A percentile compares a stretch with the other conserved stretches of the same genome.
phyloP scores from a whole-genome alignment of 305 asterid genomes.

The Fraxinus floribunda region DNA sequence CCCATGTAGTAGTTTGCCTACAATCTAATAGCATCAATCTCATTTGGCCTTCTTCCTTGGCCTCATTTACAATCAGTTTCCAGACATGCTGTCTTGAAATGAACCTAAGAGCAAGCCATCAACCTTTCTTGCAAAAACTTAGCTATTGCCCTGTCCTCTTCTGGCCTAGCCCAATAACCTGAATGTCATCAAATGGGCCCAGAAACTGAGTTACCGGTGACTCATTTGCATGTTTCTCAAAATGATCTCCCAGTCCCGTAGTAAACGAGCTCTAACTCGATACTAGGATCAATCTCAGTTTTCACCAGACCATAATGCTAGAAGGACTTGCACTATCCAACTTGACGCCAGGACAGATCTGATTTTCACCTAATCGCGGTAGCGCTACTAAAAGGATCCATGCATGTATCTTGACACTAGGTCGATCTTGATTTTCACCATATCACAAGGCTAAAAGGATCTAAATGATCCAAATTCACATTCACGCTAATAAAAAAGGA shows the following conservation, averaged over 20 bases:
- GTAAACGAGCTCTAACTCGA: background rate
- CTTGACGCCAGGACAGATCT: background rate
- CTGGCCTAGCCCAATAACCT: background rate
- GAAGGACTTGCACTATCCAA: background rate
- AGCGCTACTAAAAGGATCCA: background rate
- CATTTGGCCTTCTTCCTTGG: background rate
- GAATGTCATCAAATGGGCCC: background rate
- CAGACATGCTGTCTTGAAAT: background rate
- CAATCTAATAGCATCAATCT: background rate
- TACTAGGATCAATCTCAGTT: background rate
- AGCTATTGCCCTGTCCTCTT: background rate
- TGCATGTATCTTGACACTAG: background rate
- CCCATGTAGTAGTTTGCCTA: background rate
- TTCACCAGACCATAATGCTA: background rate
- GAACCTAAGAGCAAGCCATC: background rate
- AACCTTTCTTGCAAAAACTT: background rate
- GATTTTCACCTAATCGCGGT: background rate
- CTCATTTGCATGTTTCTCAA: background rate
- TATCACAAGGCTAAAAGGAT: background rate
- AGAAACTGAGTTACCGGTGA: background rate
- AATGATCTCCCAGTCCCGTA: background rate
- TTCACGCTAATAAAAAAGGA: background rate
- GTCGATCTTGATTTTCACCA: background rate
- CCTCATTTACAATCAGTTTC: background rate
- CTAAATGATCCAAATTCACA: background rate